Evolutionary conservation across 139 green algal species (phyloP).

Genomic region (Eudorina sp.): DNA sequence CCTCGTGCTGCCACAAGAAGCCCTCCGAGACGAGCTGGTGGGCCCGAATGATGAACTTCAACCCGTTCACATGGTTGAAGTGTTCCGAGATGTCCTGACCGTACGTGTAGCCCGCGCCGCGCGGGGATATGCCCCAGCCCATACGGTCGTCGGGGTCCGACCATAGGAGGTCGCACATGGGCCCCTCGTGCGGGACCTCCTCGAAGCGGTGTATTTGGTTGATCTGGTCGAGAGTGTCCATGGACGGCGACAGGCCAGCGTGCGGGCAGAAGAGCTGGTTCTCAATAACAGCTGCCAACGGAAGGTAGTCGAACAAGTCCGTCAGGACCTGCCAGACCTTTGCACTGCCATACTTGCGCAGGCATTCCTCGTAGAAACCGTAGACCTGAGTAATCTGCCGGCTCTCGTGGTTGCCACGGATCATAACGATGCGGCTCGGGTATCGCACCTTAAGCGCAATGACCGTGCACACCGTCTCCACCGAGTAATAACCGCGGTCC

Average conservation of each 20-base stretch:
- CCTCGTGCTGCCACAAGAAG: constrained; percentile 91
- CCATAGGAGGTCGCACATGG: constrained; percentile 98
- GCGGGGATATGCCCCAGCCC: constrained; percentile 92
- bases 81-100: constrained; percentile 91
- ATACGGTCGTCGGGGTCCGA: constrained; percentile 97
- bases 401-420: constrained; percentile 98
- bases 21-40: constrained; percentile 97
- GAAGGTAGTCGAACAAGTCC: constrained; percentile 99
- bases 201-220: constrained; percentile 60
- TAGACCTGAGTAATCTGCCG: constrained; percentile 99
- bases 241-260: constrained; percentile 94
- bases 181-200: constrained; percentile 96
- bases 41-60: constrained; percentile 97
- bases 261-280: constrained; percentile 93
- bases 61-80: constrained; percentile 95
- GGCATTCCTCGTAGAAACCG: constrained; percentile 99
- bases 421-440: constrained; percentile 93
- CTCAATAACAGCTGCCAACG: constrained; percentile 91
- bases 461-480: constrained; percentile 88
- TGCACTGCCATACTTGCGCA: constrained; percentile 99
- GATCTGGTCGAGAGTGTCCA: constrained; percentile 97
- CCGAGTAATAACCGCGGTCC: constrained; percentile 84
- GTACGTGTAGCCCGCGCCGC: constrained; percentile 92
- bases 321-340: constrained; percentile 99
- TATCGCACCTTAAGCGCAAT: constrained; percentile 92